These are phyloP conservation scores for Saccharomycopsis sp. DNA, from an alignment of 805 yeast species.

Conservation along the genomic window DNA sequence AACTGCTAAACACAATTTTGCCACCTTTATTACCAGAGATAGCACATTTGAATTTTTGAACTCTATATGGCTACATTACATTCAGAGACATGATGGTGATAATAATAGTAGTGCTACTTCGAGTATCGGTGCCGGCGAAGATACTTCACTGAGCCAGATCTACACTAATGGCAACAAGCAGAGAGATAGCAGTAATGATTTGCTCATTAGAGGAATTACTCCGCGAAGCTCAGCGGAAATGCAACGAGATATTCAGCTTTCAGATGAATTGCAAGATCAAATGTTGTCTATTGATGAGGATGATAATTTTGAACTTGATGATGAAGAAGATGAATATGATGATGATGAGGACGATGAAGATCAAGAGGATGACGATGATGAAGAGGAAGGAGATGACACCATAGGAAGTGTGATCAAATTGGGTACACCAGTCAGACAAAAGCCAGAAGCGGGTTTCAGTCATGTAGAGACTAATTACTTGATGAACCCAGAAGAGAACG, in stretches of 20 bases:
- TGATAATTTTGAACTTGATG: slow-evolving; percentile 24
- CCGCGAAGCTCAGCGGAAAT: neutral
- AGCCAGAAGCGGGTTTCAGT: slow-evolving; percentile 24
- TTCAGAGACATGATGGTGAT: slow-evolving; percentile 9
- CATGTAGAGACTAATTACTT: slow-evolving; percentile 24
- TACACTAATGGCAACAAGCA: too few species aligned
- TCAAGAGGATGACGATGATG: slow-evolving; percentile 22
- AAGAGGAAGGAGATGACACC: slow-evolving; percentile 20
- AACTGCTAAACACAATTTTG: slow-evolving; percentile 62
- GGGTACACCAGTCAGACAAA: slow-evolving; percentile 24
- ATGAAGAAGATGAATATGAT: slow-evolving; percentile 22
- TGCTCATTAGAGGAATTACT: neutral
- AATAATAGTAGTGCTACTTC: neutral
- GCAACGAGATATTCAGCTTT: neutral
- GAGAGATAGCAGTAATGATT: neutral
- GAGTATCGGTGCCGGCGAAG: neutral
- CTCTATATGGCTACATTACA: slow-evolving; percentile 52
- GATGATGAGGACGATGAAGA: slow-evolving; percentile 17
- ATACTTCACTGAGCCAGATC: too few species aligned
- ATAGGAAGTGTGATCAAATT: slow-evolving; percentile 25
- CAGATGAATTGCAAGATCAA: slow-evolving; percentile 27
- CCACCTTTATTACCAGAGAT: slow-evolving; percentile 81
- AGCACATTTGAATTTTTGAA: slow-evolving; percentile 63
- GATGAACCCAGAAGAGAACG: slow-evolving; percentile 31
- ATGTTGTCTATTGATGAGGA: slow-evolving; percentile 41